Conservation (phyloP, 176 grass and related monocot species). For the Saccharum officinarum region DNA sequence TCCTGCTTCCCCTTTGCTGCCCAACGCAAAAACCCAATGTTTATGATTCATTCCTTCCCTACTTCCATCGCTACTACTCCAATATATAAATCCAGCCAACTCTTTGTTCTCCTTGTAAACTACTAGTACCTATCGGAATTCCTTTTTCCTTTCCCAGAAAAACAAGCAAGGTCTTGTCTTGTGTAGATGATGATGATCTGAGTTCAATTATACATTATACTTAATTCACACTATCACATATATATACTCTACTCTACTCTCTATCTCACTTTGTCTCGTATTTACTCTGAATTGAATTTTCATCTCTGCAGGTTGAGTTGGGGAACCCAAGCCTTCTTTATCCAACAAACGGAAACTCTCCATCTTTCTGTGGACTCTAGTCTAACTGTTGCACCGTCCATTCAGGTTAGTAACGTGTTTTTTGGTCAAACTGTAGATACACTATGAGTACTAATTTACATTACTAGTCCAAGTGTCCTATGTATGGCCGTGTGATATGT, state of each 20-base stretch:
- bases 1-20: background rate
- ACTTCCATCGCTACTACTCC: background rate
- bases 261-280: background rate
- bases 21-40: background rate
- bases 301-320: background rate
- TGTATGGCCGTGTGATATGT: background rate
- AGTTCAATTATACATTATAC: background rate
- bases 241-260: background rate
- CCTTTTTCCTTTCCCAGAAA: background rate
- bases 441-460: background rate
- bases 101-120: too few species aligned
- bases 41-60: too few species aligned
- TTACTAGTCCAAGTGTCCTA: background rate
- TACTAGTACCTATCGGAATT: background rate
- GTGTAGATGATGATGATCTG: background rate
- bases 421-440: background rate
- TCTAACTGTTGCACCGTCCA: background rate
- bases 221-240: too few species aligned
- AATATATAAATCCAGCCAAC: too few species aligned
- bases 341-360: background rate
- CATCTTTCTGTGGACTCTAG: background rate
- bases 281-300: background rate
- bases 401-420: background rate
- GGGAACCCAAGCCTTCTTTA: background rate
- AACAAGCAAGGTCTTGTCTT: background rate